Base-by-base conservation (phyloP, 208 protist genomes). In the Strigomonas galati region DNA sequence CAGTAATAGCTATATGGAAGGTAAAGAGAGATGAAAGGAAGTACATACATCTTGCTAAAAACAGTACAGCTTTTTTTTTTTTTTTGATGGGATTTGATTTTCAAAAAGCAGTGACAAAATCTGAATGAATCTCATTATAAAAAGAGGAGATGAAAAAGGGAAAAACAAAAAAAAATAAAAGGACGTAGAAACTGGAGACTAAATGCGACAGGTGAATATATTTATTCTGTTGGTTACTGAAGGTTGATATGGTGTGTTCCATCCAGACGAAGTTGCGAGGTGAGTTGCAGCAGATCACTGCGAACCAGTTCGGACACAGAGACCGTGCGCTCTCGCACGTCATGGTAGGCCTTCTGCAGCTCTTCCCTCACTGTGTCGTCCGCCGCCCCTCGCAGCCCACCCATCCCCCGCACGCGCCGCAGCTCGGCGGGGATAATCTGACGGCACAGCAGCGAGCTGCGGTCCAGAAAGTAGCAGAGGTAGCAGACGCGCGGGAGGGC, bases 381-480 rank as follows among this genome's bases (percentile, higher is more conserved):
- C 6, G 56, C 56, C 30, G 56, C 24, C 56, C 31, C 17, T 6
- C 43, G 35, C 15, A 28, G 48, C 26, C 52, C 23, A n/a, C 28
- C 63, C 27, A 68, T 55, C n/a, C 54, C 19, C 21, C 65, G 70
- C 68, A 71, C 77, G 0, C 58, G 59, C 6, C 78, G 79, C 54
- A 93, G 67, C 66, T 90, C 81, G 2, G 71, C 58, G 10, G 87
- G 84, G 24, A 90, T 81, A 6, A 90, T 51, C 17, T 79, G 62
- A 6, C 87, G 83, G 40, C 90, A 26, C 14, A 78, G 73, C 44
- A 93, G 61, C 7, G 62, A 73, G 3, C 15, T 65, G 40, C 73
- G 56, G 17, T 60, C 59, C 7, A 78, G 24, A 43, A 81, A 76
- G 65, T 85, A 90, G 32, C 54, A 79, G 1, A 89, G 69, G 65